phyloP scores from a whole-genome alignment of 2,329 filamentous ascomycete species.

The Macrophomina pseudophaseolina region DNA sequence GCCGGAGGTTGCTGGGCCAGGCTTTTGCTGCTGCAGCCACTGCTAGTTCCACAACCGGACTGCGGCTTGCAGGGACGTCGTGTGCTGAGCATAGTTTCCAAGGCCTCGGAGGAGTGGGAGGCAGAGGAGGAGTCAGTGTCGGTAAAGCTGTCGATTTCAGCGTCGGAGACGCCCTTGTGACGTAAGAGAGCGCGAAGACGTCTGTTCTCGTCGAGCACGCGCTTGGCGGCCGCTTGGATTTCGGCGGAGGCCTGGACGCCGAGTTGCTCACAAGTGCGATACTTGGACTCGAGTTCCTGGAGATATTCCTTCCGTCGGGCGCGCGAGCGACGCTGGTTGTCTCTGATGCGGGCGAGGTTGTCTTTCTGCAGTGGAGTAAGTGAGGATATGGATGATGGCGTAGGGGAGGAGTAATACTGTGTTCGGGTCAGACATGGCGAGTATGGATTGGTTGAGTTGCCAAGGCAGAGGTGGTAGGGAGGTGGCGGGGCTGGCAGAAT shows the following conservation, averaged over 20 bases:
- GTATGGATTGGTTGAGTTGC: not conserved
- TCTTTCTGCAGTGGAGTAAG: constrained; percentile 32
- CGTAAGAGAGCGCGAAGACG: constrained; percentile 65
- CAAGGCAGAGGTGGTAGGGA: not conserved
- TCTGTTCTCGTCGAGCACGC: constrained; percentile 72
- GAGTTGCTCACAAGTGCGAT: constrained; percentile 66
- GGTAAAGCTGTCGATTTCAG: constrained; percentile 54
- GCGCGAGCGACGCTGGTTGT: constrained; percentile 79
- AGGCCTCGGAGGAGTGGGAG: constrained; percentile 28
- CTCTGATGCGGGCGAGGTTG: constrained; percentile 67
- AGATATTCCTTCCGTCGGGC: constrained; percentile 76
- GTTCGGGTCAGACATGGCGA: constrained; percentile 1
- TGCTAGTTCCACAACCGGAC: constrained; percentile 24
- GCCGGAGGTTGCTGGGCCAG: not conserved
- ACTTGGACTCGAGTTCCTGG: constrained; percentile 68
- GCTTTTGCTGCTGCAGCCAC: not conserved
- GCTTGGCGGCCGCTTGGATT: constrained; percentile 71
- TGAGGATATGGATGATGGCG: not conserved
- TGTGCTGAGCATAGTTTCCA: constrained; percentile 40
- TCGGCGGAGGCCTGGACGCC: constrained; percentile 73
- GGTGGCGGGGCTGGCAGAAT: not conserved
- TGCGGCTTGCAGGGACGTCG: constrained; percentile 34
- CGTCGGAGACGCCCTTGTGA: constrained; percentile 62
- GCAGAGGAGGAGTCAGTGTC: constrained; percentile 10
- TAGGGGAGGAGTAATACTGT: not conserved